These are phyloP conservation scores for Citrus inodora DNA, from an alignment of 345 rosid genomes.

Conservation along the genomic window DNA sequence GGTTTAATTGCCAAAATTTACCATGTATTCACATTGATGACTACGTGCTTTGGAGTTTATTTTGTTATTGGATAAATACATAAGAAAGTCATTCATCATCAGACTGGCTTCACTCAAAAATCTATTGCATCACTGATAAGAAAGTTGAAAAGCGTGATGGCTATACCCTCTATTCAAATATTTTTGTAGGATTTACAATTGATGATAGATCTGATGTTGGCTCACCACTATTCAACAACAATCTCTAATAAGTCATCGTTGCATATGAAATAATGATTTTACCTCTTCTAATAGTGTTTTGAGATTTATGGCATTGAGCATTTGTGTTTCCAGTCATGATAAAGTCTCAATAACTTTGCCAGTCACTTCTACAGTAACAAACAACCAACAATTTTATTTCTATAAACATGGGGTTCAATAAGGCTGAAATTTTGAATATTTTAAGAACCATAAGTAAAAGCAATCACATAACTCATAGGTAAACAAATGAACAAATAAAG, in stretches of 20 bases:
- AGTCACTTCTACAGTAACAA: slow-evolving; percentile 65
- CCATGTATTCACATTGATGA: background rate
- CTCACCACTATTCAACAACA: background rate
- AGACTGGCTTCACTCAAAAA: background rate
- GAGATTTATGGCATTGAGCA: slow-evolving; percentile 77
- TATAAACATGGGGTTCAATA: background rate
- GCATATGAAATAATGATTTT: slow-evolving; percentile 10
- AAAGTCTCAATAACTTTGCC: slow-evolving; percentile 84
- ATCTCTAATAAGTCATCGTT: background rate
- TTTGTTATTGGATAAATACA: background rate
- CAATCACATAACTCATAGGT: background rate
- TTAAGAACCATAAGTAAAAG: background rate
- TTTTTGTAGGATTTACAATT: background rate
- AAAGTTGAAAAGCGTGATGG: slow-evolving; percentile 1
- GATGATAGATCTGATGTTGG: background rate
- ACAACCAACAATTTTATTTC: slow-evolving; percentile 3
- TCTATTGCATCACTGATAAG: background rate
- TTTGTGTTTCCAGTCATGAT: slow-evolving; percentile 59
- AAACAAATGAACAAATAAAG: background rate
- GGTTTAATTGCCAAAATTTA: background rate
- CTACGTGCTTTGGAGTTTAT: background rate
- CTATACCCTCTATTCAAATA: background rate
- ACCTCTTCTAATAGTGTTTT: slow-evolving; percentile 45
- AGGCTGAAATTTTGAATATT: slow-evolving; percentile 2
- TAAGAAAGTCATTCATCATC: background rate